phyloP scores from a whole-genome alignment of 306 rosid species.

The Rosa rugosa region DNA sequence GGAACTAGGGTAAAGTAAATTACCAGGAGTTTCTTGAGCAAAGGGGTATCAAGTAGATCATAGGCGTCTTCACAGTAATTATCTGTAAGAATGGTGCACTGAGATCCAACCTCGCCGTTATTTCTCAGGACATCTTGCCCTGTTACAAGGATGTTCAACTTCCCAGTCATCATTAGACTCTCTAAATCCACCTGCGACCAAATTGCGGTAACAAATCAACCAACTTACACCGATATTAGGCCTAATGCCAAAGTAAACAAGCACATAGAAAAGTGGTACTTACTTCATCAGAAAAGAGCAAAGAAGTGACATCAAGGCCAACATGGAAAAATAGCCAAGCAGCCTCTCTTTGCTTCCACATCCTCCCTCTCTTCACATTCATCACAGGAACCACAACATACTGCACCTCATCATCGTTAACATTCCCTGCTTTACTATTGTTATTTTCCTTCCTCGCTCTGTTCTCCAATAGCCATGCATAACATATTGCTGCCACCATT shows the following conservation, averaged over 20 bases:
- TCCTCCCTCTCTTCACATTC: conserved; percentile 56
- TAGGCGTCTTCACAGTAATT: conserved; percentile 92
- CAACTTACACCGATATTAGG: background rate
- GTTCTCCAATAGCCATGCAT: conserved; percentile 67
- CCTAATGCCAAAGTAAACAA: background rate
- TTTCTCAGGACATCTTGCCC: conserved; percentile 68
- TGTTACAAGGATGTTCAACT: conserved; percentile 55
- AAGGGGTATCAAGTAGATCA: conserved; percentile 70
- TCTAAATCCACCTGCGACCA: conserved; percentile 71
- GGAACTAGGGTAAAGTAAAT: background rate
- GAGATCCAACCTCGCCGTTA: conserved; percentile 75
- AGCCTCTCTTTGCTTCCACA: conserved; percentile 76
- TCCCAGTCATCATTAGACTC: conserved; percentile 54
- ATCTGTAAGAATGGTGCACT: conserved; percentile 78
- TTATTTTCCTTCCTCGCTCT: conserved; percentile 39
- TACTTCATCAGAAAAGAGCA: conserved; percentile 81
- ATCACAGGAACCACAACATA: conserved; percentile 64
- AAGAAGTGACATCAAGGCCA: conserved; percentile 62
- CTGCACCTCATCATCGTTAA: conserved; percentile 24
- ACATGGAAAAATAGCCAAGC: conserved; percentile 86
- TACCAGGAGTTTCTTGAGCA: conserved; percentile 85
- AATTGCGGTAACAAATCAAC: conserved; percentile 23
- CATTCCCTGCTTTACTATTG: conserved; percentile 15
- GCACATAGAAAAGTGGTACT: background rate
- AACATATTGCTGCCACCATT: conserved; percentile 82